Conservation (phyloP, 2,329 filamentous ascomycete species). For the Incumbomyces lentus region DNA sequence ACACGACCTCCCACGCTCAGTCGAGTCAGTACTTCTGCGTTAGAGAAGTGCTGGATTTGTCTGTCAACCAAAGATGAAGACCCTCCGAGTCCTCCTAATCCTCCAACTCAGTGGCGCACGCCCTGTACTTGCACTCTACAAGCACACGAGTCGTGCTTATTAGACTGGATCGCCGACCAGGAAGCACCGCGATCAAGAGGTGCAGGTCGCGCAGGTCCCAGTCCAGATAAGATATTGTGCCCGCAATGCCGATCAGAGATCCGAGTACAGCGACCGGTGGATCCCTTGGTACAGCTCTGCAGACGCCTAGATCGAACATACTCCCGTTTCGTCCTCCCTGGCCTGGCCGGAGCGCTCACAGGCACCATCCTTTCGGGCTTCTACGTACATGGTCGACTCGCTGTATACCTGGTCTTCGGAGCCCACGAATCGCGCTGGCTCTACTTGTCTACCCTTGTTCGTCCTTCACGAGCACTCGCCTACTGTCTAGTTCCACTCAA, state of each 20-base stretch:
- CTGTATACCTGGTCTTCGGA: conserved; percentile 57
- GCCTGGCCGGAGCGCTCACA: conserved; percentile 42
- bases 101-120: conserved; percentile 60
- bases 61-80: conserved; percentile 54
- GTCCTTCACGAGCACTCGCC: conserved; percentile 38
- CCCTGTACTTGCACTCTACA: conserved; percentile 85
- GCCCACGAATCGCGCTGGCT: conserved; percentile 18
- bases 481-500: conserved; percentile 59
- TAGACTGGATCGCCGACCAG: conserved; percentile 88
- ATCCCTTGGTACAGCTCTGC: conserved; percentile 58
- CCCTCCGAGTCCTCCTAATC: conserved; percentile 34
- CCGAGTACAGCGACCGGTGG: conserved; percentile 61
- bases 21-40: conserved; percentile 26
- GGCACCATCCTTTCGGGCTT: conserved; percentile 42
- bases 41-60: conserved; percentile 57
- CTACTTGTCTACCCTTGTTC: conserved; percentile 5
- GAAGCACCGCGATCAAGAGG: conserved; percentile 51
- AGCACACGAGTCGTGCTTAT: conserved; percentile 79
- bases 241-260: conserved; percentile 85
- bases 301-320: conserved; percentile 48
- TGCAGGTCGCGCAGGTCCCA: conserved; percentile 29
- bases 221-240: conserved; percentile 58
- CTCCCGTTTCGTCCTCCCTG: conserved; percentile 53
- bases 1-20: conserved; percentile 11
- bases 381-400: conserved; percentile 50